Evolutionary conservation across 805 yeast genomes (phyloP), one percentile per base, ranked within the genome.

Genomic region (Metschnikowia picachoensis): DNA sequence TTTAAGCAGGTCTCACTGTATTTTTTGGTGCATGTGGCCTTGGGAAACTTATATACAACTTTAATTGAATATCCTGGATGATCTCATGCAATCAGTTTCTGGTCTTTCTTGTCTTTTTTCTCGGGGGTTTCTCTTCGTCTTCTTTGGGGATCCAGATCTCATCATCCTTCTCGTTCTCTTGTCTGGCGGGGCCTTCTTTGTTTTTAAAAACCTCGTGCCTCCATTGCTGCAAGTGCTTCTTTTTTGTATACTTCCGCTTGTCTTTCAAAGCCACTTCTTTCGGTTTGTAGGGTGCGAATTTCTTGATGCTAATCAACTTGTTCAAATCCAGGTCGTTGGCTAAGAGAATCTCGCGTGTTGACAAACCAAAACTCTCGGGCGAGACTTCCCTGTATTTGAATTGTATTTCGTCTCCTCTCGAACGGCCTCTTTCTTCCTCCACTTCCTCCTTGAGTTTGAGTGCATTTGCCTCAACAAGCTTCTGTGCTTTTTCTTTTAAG

Each of bases 351-450:
- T 94, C 99, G 51, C 94, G 76, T 0, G 94, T 78, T 0, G 87
- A 75, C 40, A 94, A 74, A 11, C 98, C 98, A 68, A 79, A 94
- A 9, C 90, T 71, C 59, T 94, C 98, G 8, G 99, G 97, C 1
- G 96, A 90, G 4, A 94, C 98, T 57, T 90, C 96, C 58, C 97
- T 79, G 62, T 94, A 94, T 57, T 82, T 83, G 76, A 94, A 92
- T 44, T 73, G 77, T 13, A 76, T 76, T 2, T 72, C 73, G 6
- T 57, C 57, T 5, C 64, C 74, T 34, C n/a, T 42, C 28, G 70
- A 68, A 1, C 80, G 71, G 50, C 90, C 82, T 41, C 87, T 79
- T 55, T 81, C 80, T 53, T 75, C 79, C 42, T 68, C 70, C 8
- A 85, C 80, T 57, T 86, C 88, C 29, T 86, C 92, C 25, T 82